phyloP scores from a whole-genome alignment of 164 flowering plant genomes.

The Chimonanthus praecox region DNA sequence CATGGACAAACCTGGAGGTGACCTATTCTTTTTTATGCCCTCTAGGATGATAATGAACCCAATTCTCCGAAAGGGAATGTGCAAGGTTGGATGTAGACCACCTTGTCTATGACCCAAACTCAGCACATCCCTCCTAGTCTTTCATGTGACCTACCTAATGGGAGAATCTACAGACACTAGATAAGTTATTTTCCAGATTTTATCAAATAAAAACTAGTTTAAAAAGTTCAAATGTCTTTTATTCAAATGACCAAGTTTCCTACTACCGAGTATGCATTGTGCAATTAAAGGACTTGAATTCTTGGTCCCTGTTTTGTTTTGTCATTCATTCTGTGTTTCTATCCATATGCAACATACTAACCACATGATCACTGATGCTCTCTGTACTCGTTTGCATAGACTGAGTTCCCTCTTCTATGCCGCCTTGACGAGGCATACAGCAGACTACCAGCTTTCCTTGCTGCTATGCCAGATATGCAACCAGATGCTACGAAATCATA shows the following conservation, averaged over 20 bases:
- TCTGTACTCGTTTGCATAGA: slow-evolving; percentile 27
- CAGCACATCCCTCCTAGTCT: no score
- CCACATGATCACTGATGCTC: background rate
- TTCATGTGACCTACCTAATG: no score
- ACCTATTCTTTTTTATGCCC: no score
- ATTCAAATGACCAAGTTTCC: background rate
- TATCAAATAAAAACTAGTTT: no score
- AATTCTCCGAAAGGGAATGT: no score
- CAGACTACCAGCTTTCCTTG: slow-evolving; percentile 45
- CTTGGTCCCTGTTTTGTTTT: background rate
- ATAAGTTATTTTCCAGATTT: no score
- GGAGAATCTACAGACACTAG: no score
- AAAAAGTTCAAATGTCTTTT: no score
- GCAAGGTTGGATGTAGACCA: no score
- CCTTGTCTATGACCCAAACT: no score
- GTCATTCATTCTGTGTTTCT: background rate
- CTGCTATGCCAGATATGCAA: slow-evolving; percentile 58
- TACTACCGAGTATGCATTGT: background rate
- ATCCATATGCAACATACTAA: background rate
- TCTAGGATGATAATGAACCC: no score
- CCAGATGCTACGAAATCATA: slow-evolving; percentile 36
- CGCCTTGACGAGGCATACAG: slow-evolving; percentile 46
- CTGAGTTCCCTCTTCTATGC: slow-evolving; percentile 42
- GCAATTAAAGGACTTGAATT: background rate
- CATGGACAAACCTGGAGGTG: no score